A percentile compares a stretch with the other conserved stretches of the same genome.
Conservation (phyloP, 2,329 filamentous ascomycete genomes). For the Apiospora aurea region DNA sequence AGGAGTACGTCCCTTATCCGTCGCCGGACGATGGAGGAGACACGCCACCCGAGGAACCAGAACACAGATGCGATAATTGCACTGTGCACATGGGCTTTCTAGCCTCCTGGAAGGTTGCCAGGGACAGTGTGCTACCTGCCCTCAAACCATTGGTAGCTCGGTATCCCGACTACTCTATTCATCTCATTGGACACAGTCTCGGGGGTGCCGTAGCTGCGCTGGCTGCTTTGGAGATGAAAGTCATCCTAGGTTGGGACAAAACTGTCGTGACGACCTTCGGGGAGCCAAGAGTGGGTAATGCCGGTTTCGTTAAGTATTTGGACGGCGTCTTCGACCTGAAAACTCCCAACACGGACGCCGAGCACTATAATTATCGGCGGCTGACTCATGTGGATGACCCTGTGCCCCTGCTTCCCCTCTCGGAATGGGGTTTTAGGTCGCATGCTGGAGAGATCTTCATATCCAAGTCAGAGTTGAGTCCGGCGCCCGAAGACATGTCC, state of each 20-base stretch:
- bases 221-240: constrained; percentile 80
- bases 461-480: constrained; percentile 72
- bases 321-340: constrained; percentile 58
- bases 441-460: constrained; percentile 93
- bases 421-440: constrained; percentile 86
- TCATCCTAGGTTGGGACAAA: constrained; percentile 76
- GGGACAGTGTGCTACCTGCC: constrained; percentile 71
- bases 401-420: constrained; percentile 83
- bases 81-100: constrained; percentile 94
- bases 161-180: constrained; percentile 76
- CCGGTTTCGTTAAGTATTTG: constrained; percentile 61
- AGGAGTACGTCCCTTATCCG: constrained; percentile 90
- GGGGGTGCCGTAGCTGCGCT: constrained; percentile 92
- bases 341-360: constrained; percentile 36
- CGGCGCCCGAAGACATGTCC: constrained; percentile 71
- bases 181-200: constrained; percentile 88
- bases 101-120: constrained; percentile 80
- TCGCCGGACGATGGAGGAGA: constrained; percentile 54
- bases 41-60: constrained; percentile 43
- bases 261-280: constrained; percentile 89
- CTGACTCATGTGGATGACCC: constrained; percentile 90
- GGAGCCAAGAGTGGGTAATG: constrained; percentile 75
- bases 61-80: constrained; percentile 78
- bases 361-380: constrained; percentile 67
- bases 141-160: constrained; percentile 64